Evolutionary conservation across 805 yeast genomes (phyloP).

Genomic region (Dipodascus geniculatus): DNA sequence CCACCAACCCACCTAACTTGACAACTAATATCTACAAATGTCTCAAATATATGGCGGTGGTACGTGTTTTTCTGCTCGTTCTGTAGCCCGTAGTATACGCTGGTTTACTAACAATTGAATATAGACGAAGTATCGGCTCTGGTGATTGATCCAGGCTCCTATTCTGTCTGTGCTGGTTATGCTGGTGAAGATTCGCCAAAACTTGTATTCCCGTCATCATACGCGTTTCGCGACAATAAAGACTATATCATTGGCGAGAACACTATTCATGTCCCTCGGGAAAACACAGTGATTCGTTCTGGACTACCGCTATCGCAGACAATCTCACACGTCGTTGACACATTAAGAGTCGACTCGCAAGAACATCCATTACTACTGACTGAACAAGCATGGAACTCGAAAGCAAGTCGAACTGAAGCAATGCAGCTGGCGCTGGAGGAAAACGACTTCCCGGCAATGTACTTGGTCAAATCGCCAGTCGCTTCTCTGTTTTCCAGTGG

Average conservation of each 20-base stretch:
- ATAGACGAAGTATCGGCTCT: slow-evolving; percentile 80
- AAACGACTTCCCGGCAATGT: slow-evolving; percentile 63
- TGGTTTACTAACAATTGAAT: background rate
- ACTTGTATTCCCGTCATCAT: slow-evolving; percentile 59
- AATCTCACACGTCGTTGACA: slow-evolving; percentile 20
- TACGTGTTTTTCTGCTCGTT: background rate
- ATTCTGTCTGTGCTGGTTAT: slow-evolving; percentile 71
- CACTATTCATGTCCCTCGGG: slow-evolving; percentile 29
- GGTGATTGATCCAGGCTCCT: slow-evolving; percentile 86
- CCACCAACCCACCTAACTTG: background rate
- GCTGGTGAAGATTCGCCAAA: slow-evolving; percentile 90
- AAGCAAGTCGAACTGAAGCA: slow-evolving; percentile 42
- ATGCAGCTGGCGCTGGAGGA: slow-evolving; percentile 67
- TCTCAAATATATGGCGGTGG: slow-evolving; percentile 1
- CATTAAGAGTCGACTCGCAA: slow-evolving; percentile 48
- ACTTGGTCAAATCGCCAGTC: slow-evolving; percentile 64
- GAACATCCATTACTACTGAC: slow-evolving; percentile 57
- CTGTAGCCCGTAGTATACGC: background rate
- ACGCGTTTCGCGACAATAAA: slow-evolving; percentile 29
- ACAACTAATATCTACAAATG: background rate
- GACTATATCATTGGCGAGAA: slow-evolving; percentile 28
- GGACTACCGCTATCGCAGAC: slow-evolving; percentile 31
- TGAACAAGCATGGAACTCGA: slow-evolving; percentile 60
- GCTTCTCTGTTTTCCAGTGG: slow-evolving; percentile 43
- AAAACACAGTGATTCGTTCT: slow-evolving; percentile 23